Evolutionary conservation across 805 yeast genomes (phyloP).

Genomic region (Metschnikowia bowlesiae): DNA sequence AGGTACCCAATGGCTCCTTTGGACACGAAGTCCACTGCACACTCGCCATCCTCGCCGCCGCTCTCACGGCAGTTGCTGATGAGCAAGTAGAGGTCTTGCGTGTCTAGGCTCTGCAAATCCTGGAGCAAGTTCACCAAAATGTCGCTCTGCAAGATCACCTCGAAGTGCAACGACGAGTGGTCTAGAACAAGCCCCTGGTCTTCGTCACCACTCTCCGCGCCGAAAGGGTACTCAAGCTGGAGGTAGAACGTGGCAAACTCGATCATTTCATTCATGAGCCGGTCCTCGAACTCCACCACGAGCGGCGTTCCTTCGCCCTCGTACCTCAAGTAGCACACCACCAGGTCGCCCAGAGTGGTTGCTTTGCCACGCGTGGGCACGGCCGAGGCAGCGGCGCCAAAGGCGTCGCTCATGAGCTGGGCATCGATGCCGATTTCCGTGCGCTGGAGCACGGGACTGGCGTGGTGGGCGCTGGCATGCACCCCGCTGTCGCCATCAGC

Average conservation of each 20-base stretch:
- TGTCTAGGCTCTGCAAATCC: constrained; percentile 34
- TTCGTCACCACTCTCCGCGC: constrained; percentile 1
- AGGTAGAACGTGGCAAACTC: constrained; percentile 37
- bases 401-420: constrained; percentile 32
- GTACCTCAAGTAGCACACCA: constrained; percentile 34
- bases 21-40: constrained; percentile 55
- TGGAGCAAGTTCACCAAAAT: constrained; percentile 32
- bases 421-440: constrained; percentile 34
- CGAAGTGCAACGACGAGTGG: constrained; percentile 29
- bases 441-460: background rate
- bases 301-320: constrained; percentile 38
- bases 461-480: background rate
- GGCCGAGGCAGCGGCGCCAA: constrained; percentile 27
- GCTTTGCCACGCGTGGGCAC: constrained; percentile 5
- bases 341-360: constrained; percentile 14
- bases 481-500: background rate
- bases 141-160: constrained; percentile 37
- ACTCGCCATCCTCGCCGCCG: constrained; percentile 17
- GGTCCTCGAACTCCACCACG: constrained; percentile 39
- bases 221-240: constrained; percentile 26
- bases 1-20: constrained; percentile 71
- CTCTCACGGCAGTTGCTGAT: constrained; percentile 20
- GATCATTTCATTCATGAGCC: constrained; percentile 35
- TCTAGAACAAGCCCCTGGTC: constrained; percentile 19
- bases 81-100: constrained; percentile 30